phyloP scores from a whole-genome alignment of 176 grass and related monocot species.

The Triticum monococcum region DNA sequence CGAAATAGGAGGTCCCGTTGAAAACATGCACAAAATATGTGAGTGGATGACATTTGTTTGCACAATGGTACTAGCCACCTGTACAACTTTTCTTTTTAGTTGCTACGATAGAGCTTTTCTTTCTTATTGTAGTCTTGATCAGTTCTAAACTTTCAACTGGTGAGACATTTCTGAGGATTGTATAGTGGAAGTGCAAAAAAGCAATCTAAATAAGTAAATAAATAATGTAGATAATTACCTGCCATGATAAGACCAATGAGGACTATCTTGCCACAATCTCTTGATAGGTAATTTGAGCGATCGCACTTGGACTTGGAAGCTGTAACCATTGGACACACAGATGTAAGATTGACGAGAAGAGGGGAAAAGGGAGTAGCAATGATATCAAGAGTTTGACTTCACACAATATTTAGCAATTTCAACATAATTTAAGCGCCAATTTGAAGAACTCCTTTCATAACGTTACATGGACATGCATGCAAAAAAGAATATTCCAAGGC shows the following conservation, averaged over 20 bases:
- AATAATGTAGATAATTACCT: conserved; percentile 10
- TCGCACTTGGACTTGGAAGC: conserved; percentile 29
- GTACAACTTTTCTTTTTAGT: too few relatives aligned
- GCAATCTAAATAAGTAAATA: background rate
- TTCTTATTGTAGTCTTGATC: background rate
- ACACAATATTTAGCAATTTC: background rate
- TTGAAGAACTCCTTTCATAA: background rate
- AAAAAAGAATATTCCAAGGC: background rate
- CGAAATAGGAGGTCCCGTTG: too few relatives aligned
- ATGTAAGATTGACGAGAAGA: background rate
- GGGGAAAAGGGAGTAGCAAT: background rate
- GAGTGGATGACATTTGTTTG: too few relatives aligned
- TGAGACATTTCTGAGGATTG: background rate
- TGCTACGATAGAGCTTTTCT: too few relatives aligned
- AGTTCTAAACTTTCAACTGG: background rate
- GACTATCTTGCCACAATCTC: conserved; percentile 25
- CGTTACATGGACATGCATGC: too few relatives aligned
- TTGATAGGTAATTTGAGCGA: background rate
- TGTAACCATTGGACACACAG: conserved; percentile 7
- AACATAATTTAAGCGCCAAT: background rate
- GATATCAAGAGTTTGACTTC: background rate
- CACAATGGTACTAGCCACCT: too few relatives aligned
- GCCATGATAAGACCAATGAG: conserved; percentile 34
- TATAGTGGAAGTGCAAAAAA: background rate
- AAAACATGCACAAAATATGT: too few relatives aligned